Evolutionary conservation across 2,329 filamentous ascomycete genomes (phyloP), one percentile per base, ranked within the genome.

Genomic region (Beauveria pseudobassiana): DNA sequence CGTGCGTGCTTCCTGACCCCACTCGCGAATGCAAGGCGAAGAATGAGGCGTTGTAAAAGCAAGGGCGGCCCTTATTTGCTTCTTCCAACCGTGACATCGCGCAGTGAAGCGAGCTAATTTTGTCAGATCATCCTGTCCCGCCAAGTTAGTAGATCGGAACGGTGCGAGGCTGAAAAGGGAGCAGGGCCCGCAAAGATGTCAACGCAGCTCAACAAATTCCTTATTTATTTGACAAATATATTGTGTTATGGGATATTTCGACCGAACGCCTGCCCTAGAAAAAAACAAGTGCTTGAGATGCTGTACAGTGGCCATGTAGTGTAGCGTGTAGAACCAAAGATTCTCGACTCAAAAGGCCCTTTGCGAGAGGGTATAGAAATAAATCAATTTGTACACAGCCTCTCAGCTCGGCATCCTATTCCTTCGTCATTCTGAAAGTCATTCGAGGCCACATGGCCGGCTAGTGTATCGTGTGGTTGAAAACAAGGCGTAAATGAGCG

Each of bases 241-340:
- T 59, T 59, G 45, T 49, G 38, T 20, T 54, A 42, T 48, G 5
- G 46, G 22, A 59, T 50, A 59, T 50, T 42, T 46, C 46, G 55
- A 10, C 30, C 45, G 30, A 59, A 59, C 55, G 46, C 55, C 55
- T 58, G 34, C 42, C 18, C 55, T 34, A 16, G 26, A 30, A 9
- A 34, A 24, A 22, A 38, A 40, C n/a, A 51, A 34, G 46, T 50
- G 55, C n/a, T 48, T 12, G 43, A n/a, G 9, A 49, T 57, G 54
- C 28, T 57, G n/a, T 57, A 49, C 28, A 55, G 22, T 14, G 26
- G 38, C 18, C 26, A 45, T 20, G 26, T 26, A 45, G 24, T 24
- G 22, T 45, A 18, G 5, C 34, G 12, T 12, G 14, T 16, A 38
- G 22, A 24, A 26, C 7, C 20, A 42, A n/a, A n/a, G 9, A 10